Conservation (phyloP, 2,329 filamentous ascomycete genomes). For the Penicillium concentricum region DNA sequence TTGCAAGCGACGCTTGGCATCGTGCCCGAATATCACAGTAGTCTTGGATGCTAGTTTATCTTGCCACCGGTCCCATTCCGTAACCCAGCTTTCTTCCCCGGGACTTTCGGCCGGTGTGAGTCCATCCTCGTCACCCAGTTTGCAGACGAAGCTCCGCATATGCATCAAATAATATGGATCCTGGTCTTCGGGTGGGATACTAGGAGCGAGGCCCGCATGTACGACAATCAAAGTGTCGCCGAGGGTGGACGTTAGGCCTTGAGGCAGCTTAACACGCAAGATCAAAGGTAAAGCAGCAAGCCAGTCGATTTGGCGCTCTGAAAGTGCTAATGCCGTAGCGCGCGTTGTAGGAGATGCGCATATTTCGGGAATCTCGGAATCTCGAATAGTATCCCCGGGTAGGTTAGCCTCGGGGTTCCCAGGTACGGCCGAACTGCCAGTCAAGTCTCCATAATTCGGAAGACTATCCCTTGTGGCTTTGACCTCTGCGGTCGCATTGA, state of each 20-base stretch:
- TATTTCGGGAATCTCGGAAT: background rate
- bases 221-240: slow-evolving; percentile 17
- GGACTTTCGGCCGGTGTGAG: slow-evolving; percentile 8
- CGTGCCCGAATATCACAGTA: slow-evolving; percentile 25
- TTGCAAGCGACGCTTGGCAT: slow-evolving; percentile 25
- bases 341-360: slow-evolving; percentile 2
- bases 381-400: background rate
- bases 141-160: slow-evolving; percentile 15
- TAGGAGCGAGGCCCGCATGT: slow-evolving; percentile 22
- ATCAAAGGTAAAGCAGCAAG: slow-evolving; percentile 23
- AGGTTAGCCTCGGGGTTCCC: background rate
- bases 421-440: background rate
- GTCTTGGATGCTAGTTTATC: slow-evolving; percentile 14
- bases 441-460: background rate
- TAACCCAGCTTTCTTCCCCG: slow-evolving; percentile 22
- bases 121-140: background rate
- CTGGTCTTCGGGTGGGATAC: slow-evolving; percentile 17
- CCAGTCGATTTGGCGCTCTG: slow-evolving; percentile 16
- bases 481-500: slow-evolving; percentile 18
- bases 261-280: slow-evolving; percentile 17
- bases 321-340: slow-evolving; percentile 15
- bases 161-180: slow-evolving; percentile 21
- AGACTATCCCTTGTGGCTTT: background rate
- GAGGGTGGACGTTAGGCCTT: background rate
- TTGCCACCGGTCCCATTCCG: slow-evolving; percentile 24